phyloP scores from a whole-genome alignment of 2,329 filamentous ascomycete species.

The Colletotrichum trifolii region DNA sequence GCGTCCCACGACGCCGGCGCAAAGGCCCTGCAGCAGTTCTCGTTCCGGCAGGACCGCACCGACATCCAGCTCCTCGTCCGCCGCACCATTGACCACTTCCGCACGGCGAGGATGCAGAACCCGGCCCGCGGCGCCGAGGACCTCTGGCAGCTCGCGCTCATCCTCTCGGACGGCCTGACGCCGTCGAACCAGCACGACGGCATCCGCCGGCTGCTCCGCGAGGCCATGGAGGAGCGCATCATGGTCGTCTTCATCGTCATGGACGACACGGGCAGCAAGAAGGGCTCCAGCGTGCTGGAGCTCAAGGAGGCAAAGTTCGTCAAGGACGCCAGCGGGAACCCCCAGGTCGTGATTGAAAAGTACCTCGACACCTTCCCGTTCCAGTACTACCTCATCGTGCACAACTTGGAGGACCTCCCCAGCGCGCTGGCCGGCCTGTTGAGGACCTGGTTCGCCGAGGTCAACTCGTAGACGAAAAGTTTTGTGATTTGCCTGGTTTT shows the following conservation, averaged over 20 bases:
- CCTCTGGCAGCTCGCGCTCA: constrained; percentile 93
- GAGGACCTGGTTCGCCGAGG: constrained; percentile 93
- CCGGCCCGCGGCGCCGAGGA: constrained; percentile 67
- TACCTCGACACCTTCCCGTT: constrained; percentile 98
- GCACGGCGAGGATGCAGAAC: constrained; percentile 74
- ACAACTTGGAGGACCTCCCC: constrained; percentile 90
- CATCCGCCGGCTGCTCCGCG: constrained; percentile 83
- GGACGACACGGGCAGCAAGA: constrained; percentile 67
- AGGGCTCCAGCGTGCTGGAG: constrained; percentile 81
- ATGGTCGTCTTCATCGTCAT: constrained; percentile 99
- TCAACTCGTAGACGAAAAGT: constrained; percentile 53
- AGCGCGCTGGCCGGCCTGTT: constrained; percentile 87
- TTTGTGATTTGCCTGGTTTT: constrained; percentile 5
- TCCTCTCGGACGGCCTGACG: constrained; percentile 94
- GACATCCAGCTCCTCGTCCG: constrained; percentile 84
- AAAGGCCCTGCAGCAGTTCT: constrained; percentile 85
- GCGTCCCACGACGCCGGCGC: constrained; percentile 80
- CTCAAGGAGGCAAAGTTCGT: constrained; percentile 88
- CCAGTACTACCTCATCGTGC: constrained; percentile 94
- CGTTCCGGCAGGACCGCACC: constrained; percentile 86
- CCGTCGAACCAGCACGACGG: constrained; percentile 82
- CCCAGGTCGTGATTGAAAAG: constrained; percentile 82
- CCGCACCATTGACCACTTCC: constrained; percentile 84
- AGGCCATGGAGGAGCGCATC: constrained; percentile 91
- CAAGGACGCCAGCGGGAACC: constrained; percentile 68